phyloP scores from a whole-genome alignment of 345 rosid species.

The Corchorus olitorius region DNA sequence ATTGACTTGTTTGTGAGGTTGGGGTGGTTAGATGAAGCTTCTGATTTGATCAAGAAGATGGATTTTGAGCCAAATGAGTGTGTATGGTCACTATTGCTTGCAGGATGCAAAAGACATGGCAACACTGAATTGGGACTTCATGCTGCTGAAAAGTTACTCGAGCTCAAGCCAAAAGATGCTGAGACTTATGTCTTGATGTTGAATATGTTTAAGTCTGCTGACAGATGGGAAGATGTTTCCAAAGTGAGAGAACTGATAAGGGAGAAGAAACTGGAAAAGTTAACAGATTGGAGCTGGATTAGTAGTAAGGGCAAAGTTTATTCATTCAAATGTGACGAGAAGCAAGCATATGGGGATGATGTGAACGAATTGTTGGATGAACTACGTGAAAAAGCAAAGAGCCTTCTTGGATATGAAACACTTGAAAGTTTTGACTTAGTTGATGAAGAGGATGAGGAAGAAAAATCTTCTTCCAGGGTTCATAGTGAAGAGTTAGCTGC shows the following conservation, averaged over 20 bases:
- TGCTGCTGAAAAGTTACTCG: constrained; percentile 52
- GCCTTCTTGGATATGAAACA: constrained; percentile 30
- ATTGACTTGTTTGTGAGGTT: constrained; percentile 51
- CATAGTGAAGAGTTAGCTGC: constrained; percentile 53
- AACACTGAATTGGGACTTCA: constrained; percentile 42
- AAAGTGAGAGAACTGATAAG: constrained; percentile 40
- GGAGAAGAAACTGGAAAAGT: constrained; percentile 31
- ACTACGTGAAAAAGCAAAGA: constrained; percentile 36
- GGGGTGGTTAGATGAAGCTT: constrained; percentile 50
- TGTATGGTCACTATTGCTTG: constrained; percentile 43
- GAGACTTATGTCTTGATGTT: constrained; percentile 38
- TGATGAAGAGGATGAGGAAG: constrained; percentile 25
- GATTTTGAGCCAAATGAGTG: constrained; percentile 41
- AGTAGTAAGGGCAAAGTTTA: constrained; percentile 41
- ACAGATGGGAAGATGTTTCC: constrained; percentile 46
- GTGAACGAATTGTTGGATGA: constrained; percentile 34
- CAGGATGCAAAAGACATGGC: constrained; percentile 48
- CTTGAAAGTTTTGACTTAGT: constrained; percentile 10
- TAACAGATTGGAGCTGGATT: constrained; percentile 59
- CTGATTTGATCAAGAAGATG: constrained; percentile 47
- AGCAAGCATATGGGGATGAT: constrained; percentile 25
- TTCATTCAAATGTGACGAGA: constrained; percentile 39
- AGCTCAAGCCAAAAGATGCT: constrained; percentile 39
- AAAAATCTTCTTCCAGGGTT: constrained; percentile 22
- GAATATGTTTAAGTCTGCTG: constrained; percentile 35